These are phyloP conservation scores for Stramenopiles sp. DNA, from an alignment of 352 stramenopile genomes.

Conservation along the genomic window DNA sequence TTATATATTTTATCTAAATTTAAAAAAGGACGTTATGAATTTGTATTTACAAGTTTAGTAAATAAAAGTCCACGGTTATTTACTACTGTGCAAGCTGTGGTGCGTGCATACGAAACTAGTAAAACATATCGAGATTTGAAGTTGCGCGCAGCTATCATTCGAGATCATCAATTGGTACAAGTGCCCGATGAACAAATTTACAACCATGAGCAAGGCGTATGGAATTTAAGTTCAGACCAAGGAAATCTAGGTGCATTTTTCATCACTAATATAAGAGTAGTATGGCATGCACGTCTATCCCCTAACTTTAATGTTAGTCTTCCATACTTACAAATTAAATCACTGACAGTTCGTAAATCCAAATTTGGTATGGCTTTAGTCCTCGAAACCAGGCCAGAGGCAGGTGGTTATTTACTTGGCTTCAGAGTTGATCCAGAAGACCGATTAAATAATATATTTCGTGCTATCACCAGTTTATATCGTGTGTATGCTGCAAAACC, in stretches of 20 bases:
- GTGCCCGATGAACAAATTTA: slow-evolving; percentile 69
- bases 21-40: slow-evolving; percentile 57
- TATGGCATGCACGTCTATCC: slow-evolving; percentile 72
- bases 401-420: slow-evolving; percentile 64
- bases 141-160: slow-evolving; percentile 65
- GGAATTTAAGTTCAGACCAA: slow-evolving; percentile 72
- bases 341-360: slow-evolving; percentile 47
- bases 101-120: slow-evolving; percentile 66
- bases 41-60: slow-evolving; percentile 78
- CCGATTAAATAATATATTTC: slow-evolving; percentile 48
- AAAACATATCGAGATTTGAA: slow-evolving; percentile 76
- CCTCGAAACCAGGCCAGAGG: slow-evolving; percentile 48
- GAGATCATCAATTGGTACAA: slow-evolving; percentile 51
- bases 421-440: slow-evolving; percentile 68
- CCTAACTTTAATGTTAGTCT: slow-evolving; percentile 85
- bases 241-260: slow-evolving; percentile 74
- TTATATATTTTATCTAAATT: slow-evolving; percentile 75
- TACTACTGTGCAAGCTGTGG: slow-evolving; percentile 70
- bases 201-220: slow-evolving; percentile 46
- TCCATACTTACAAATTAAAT: slow-evolving; percentile 76
- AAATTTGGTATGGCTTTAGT: slow-evolving; percentile 72
- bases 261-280: slow-evolving; percentile 69
- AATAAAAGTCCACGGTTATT: slow-evolving; percentile 66
- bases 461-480: slow-evolving; percentile 55
- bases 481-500: slow-evolving; percentile 50